Evolutionary conservation across 306 rosid species (phyloP).

Genomic region (Luffa aegyptiaca): DNA sequence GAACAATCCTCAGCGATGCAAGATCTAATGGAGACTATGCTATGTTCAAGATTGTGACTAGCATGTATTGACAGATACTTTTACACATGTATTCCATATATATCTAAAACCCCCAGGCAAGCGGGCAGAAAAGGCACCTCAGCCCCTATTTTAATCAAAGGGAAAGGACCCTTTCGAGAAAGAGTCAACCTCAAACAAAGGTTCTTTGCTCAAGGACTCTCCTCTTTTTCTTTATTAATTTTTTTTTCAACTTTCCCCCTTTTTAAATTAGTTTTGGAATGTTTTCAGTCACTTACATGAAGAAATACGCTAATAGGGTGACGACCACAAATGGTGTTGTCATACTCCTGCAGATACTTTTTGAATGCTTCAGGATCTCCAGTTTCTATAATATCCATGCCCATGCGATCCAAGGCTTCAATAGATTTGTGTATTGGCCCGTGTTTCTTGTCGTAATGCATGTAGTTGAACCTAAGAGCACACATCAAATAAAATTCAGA

Average conservation of each 20-base stretch:
- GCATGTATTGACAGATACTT: neutral
- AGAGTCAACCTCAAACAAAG: neutral
- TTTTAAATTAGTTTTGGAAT: neutral
- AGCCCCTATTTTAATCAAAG: neutral
- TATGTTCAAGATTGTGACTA: neutral
- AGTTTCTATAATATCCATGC: constrained; percentile 90
- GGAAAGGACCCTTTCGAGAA: neutral
- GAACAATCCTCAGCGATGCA: neutral
- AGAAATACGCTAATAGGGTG: constrained; percentile 95
- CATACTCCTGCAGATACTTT: constrained; percentile 55
- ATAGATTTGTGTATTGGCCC: constrained; percentile 88
- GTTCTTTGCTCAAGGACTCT: neutral
- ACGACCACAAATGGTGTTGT: constrained; percentile 94
- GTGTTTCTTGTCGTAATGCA: constrained; percentile 72
- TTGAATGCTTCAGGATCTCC: constrained; percentile 93
- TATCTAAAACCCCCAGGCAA: neutral
- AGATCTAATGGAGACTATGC: neutral
- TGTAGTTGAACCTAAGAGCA: constrained; percentile 59
- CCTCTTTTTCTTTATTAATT: neutral
- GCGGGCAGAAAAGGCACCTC: neutral
- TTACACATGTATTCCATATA: neutral
- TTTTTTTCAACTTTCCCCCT: neutral
- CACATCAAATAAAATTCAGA: constrained; percentile 5
- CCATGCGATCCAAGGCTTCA: constrained; percentile 91
- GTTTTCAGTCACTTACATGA: constrained; percentile 54